phyloP scores from a whole-genome alignment of 495 filamentous ascomycete genomes.

The Aspergillus carlsbadensis region DNA sequence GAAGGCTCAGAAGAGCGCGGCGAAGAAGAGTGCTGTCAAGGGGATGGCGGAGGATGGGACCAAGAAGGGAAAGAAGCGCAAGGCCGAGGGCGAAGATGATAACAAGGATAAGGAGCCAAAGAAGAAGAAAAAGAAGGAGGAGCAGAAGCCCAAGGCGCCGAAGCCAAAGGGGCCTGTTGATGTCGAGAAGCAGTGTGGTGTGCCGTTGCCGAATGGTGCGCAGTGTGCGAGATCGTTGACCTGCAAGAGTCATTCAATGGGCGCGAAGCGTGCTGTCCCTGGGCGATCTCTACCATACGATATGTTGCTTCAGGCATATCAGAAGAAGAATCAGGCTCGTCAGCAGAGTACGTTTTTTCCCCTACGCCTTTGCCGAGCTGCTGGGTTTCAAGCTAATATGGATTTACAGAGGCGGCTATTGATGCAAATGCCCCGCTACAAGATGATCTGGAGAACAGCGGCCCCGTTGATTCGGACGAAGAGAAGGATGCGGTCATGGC shows the following conservation, averaged over 20 bases:
- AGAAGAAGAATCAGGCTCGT: conserved; percentile 98
- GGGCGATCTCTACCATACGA: conserved; percentile 92
- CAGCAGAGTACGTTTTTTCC: conserved; percentile 71
- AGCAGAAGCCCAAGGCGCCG: conserved; percentile 75
- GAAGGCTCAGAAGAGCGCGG: conserved; percentile 54
- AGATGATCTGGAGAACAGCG: conserved; percentile 73
- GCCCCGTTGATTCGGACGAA: conserved; percentile 87
- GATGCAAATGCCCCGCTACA: conserved; percentile 90
- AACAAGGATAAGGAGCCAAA: conserved; percentile 68
- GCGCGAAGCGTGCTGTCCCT: conserved; percentile 86
- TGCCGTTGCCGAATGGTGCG: conserved; percentile 77
- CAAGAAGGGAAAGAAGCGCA: conserved; percentile 88
- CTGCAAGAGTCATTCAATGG: conserved; percentile 97
- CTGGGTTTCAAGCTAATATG: conserved; percentile 7
- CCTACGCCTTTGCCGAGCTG: not conserved
- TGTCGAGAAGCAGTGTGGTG: conserved; percentile 96
- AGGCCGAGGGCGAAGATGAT: conserved; percentile 75
- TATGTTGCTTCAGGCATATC: conserved; percentile 88
- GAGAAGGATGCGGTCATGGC: conserved; percentile 87
- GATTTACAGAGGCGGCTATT: conserved; percentile 73
- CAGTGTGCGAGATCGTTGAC: conserved; percentile 90
- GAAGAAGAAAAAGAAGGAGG: conserved; percentile 94
- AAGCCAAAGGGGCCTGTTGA: conserved; percentile 96
- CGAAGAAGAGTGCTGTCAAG: conserved; percentile 72
- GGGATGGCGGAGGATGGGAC: conserved; percentile 57